phyloP scores from a whole-genome alignment of 2,329 filamentous ascomycete genomes.

The Fusarium floridanum region DNA sequence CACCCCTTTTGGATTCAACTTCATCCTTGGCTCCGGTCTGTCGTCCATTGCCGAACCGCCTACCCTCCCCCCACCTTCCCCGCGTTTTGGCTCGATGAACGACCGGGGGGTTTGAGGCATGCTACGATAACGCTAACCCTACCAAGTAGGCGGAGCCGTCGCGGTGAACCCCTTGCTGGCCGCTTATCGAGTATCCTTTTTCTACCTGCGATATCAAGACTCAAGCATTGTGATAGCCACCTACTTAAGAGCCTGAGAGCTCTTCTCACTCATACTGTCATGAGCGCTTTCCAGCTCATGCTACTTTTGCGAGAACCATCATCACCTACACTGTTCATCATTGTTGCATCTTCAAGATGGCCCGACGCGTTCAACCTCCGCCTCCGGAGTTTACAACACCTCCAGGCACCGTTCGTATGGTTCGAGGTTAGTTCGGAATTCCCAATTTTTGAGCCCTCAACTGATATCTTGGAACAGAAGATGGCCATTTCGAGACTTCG shows the following conservation, averaged over 20 bases:
- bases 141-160: constrained; percentile 23
- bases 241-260: background rate
- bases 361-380: background rate
- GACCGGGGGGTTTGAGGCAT: background rate
- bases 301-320: background rate
- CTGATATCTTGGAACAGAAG: background rate
- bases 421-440: background rate
- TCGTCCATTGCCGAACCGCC: background rate
- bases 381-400: constrained; percentile 1
- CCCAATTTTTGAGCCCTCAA: background rate
- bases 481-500: background rate
- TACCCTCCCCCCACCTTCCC: background rate
- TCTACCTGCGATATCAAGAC: background rate
- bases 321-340: background rate
- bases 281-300: background rate
- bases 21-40: background rate
- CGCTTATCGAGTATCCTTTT: background rate
- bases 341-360: background rate
- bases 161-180: background rate
- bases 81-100: background rate
- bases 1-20: background rate
- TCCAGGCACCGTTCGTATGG: background rate
- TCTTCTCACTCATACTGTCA: background rate
- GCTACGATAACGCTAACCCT: constrained; percentile 10
- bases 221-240: background rate